Conservation (phyloP, 495 filamentous ascomycete species). For the Talaromyces trachyspermus region DNA sequence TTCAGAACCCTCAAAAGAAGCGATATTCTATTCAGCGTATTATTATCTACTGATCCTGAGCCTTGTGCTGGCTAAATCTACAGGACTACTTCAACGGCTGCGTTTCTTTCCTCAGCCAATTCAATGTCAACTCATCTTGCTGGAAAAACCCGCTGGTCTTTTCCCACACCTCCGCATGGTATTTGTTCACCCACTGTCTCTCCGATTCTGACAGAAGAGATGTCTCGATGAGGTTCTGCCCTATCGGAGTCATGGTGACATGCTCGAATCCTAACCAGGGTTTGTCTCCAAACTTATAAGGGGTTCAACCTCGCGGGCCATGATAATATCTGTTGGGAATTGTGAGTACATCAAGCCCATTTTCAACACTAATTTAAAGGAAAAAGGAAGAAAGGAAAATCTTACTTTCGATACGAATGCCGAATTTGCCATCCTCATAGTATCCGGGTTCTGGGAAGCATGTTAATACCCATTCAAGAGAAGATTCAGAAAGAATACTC, state of each 20-base stretch:
- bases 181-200: slow-evolving; percentile 80
- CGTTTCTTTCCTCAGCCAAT: slow-evolving; percentile 86
- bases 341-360: no score
- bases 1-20: no score
- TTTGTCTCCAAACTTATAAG: slow-evolving; percentile 84
- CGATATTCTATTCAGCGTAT: no score
- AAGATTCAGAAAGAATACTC: slow-evolving; percentile 8
- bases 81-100: slow-evolving; percentile 26
- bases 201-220: slow-evolving; percentile 66
- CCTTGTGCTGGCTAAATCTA: no score
- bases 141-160: slow-evolving; percentile 81
- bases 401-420: slow-evolving; percentile 94
- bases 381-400: no score
- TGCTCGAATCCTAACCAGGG: slow-evolving; percentile 94
- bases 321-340: slow-evolving; percentile 54
- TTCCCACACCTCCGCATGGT: slow-evolving; percentile 71
- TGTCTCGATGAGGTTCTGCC: slow-evolving; percentile 78
- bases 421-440: slow-evolving; percentile 95
- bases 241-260: slow-evolving; percentile 94
- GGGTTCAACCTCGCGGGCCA: slow-evolving; percentile 83
- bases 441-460: slow-evolving; percentile 75
- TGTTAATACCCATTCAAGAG: slow-evolving; percentile 4
- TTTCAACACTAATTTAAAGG: no score
- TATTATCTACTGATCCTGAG: no score
- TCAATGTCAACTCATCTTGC: slow-evolving; percentile 55